Evolutionary conservation across 1,284 basidiomycete species (phyloP).

Genomic region (Moesziomyces parantarcticus): DNA sequence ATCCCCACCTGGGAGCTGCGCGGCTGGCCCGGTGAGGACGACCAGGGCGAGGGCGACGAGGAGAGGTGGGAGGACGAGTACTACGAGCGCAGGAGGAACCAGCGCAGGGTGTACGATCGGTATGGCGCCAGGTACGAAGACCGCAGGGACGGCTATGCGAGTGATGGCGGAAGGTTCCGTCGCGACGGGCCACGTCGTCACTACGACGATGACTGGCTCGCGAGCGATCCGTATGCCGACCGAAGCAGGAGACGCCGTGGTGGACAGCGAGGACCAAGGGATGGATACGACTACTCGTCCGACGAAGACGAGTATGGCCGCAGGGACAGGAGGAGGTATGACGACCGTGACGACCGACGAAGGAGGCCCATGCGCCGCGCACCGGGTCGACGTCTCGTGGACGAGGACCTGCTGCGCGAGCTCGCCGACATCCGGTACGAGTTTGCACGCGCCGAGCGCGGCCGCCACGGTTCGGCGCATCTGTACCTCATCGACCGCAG

Average conservation of each 20-base stretch:
- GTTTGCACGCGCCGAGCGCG: slow-evolving; percentile 45
- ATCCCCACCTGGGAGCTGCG: slow-evolving; percentile 59
- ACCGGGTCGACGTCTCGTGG: slow-evolving; percentile 48
- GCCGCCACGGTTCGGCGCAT: slow-evolving; percentile 47
- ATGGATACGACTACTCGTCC: slow-evolving; percentile 29
- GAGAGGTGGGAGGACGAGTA: slow-evolving; percentile 31
- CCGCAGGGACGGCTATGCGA: slow-evolving; percentile 25
- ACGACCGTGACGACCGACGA: too few species aligned
- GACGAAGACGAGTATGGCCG: slow-evolving; percentile 33
- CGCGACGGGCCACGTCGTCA: slow-evolving; percentile 5
- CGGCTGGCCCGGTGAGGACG: slow-evolving; percentile 59
- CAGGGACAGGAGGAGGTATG: not conserved
- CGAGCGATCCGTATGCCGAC: slow-evolving; percentile 37
- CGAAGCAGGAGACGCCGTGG: slow-evolving; percentile 16
- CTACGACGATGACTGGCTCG: slow-evolving; percentile 36
- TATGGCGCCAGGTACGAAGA: slow-evolving; percentile 21
- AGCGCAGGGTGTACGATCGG: slow-evolving; percentile 30
- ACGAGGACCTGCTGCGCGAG: slow-evolving; percentile 61
- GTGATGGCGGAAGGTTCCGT: slow-evolving; percentile 29
- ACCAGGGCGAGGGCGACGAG: slow-evolving; percentile 26
- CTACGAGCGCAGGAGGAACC: slow-evolving; percentile 25
- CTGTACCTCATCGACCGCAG: slow-evolving; percentile 59
- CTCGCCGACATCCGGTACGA: slow-evolving; percentile 55
- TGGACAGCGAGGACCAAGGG: not conserved
- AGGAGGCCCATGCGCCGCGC: slow-evolving; percentile 22